Percentiles rank a stretch among this genome's conserved stretches.
phyloP scores from a whole-genome alignment of 176 grass and related monocot species.

The Alopecurus myosuroides region DNA sequence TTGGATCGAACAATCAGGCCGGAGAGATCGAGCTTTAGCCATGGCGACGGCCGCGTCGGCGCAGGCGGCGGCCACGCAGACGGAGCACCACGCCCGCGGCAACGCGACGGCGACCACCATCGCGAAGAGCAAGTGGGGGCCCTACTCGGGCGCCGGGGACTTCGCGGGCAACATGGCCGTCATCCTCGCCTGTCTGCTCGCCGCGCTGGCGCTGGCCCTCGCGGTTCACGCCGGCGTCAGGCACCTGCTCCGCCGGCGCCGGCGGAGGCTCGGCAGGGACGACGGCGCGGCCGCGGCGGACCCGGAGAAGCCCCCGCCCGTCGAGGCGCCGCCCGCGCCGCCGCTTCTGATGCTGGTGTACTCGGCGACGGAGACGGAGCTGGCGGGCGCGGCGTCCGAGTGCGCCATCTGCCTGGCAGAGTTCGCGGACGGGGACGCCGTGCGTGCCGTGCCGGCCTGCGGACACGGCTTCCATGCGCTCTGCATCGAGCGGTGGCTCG shows the following conservation, averaged over 20 bases:
- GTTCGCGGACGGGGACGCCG: slow-evolving; percentile 25
- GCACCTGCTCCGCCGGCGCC: slow-evolving; percentile 33
- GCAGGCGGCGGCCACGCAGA: neutral
- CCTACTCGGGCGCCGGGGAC: slow-evolving; percentile 59
- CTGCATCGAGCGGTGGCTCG: slow-evolving; percentile 57
- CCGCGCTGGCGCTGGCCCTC: slow-evolving; percentile 35
- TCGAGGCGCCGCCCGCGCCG: neutral
- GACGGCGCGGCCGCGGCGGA: neutral
- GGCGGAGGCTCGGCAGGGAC: too few species aligned
- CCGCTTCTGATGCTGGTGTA: slow-evolving; percentile 19
- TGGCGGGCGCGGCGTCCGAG: slow-evolving; percentile 40
- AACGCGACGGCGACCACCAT: neutral
- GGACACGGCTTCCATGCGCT: slow-evolving; percentile 44
- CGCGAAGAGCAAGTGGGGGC: slow-evolving; percentile 39
- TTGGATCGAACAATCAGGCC: too few species aligned
- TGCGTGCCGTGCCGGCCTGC: slow-evolving; percentile 46
- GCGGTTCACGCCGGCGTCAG: slow-evolving; percentile 42
- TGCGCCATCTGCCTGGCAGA: slow-evolving; percentile 60
- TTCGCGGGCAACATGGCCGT: slow-evolving; percentile 64
- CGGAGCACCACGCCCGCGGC: neutral
- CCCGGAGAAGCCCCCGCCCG: slow-evolving; percentile 32
- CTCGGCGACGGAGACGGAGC: slow-evolving; percentile 40
- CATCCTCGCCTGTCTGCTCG: slow-evolving; percentile 49
- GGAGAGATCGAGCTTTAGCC: neutral
- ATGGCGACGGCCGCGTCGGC: neutral